Evolutionary conservation across 352 stramenopile species (phyloP).

Genomic region (Phytophthora aleatoria): DNA sequence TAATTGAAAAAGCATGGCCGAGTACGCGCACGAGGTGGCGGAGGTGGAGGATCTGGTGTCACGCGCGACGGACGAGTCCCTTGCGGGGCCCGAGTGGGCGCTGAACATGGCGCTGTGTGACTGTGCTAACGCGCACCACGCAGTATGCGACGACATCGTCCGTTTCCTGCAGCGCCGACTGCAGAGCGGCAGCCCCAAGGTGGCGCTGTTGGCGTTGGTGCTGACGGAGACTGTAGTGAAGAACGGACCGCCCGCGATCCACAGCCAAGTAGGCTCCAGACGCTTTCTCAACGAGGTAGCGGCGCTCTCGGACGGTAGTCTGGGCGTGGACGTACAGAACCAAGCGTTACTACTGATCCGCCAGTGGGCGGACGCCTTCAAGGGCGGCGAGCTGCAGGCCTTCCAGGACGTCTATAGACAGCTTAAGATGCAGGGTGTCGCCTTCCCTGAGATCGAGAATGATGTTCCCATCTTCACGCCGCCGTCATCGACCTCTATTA

Average conservation of each 20-base stretch:
- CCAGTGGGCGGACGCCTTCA: slow-evolving; percentile 81
- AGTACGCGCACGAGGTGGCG: slow-evolving; percentile 45
- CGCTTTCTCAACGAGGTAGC: slow-evolving; percentile 75
- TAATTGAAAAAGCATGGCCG: slow-evolving; percentile 26
- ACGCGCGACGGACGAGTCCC: slow-evolving; percentile 56
- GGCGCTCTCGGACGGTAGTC: slow-evolving; percentile 63
- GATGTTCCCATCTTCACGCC: slow-evolving; percentile 78
- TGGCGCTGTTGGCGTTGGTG: slow-evolving; percentile 59
- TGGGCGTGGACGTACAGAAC: slow-evolving; percentile 79
- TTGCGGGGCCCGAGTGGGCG: slow-evolving; percentile 65
- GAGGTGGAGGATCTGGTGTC: slow-evolving; percentile 55
- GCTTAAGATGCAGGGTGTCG: slow-evolving; percentile 75
- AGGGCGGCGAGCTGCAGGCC: slow-evolving; percentile 42
- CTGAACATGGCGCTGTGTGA: slow-evolving; percentile 81
- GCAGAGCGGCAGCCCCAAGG: slow-evolving; percentile 52
- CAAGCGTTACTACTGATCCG: slow-evolving; percentile 79
- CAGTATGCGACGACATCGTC: slow-evolving; percentile 61
- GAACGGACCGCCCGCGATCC: slow-evolving; percentile 66
- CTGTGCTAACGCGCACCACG: slow-evolving; percentile 55
- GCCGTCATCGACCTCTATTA: slow-evolving; percentile 38
- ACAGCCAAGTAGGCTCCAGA: slow-evolving; percentile 59
- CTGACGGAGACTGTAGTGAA: slow-evolving; percentile 80
- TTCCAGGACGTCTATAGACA: slow-evolving; percentile 84
- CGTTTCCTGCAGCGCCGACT: slow-evolving; percentile 60
- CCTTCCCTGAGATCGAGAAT: slow-evolving; percentile 71